phyloP scores from a whole-genome alignment of 805 yeast species.

The Millerozyma acaciae region DNA sequence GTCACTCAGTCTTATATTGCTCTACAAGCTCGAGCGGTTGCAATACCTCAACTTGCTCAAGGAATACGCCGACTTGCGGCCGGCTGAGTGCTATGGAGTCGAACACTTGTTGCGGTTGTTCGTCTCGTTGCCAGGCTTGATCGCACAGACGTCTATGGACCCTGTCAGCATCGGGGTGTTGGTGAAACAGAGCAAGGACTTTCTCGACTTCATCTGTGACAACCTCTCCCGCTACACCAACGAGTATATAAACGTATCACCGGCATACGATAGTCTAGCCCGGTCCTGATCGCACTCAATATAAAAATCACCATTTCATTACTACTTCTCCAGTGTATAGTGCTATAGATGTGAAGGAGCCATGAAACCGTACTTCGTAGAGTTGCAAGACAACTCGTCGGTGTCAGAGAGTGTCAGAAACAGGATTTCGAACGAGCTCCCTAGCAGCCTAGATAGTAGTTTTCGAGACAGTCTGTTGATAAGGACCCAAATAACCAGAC shows the following conservation, averaged over 20 bases:
- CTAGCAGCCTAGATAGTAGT: conserved; percentile 3
- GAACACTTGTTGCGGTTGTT: conserved; percentile 79
- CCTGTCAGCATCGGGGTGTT: conserved; percentile 58
- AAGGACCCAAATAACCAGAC: not conserved
- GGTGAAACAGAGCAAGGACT: conserved; percentile 49
- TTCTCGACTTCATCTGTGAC: conserved; percentile 50
- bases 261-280: conserved; percentile 38
- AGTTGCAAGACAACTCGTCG: not conserved
- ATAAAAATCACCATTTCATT: too few species aligned
- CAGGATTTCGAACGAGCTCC: not conserved
- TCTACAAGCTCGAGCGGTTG: conserved; percentile 74
- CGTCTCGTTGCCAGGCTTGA: conserved; percentile 77
- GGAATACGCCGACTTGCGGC: conserved; percentile 22
- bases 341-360: not conserved
- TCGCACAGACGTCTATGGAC: conserved; percentile 78
- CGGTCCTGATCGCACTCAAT: conserved; percentile 10
- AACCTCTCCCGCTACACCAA: conserved; percentile 34
- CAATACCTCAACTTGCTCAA: conserved; percentile 58
- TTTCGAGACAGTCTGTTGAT: conserved; percentile 3
- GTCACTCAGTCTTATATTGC: conserved; percentile 60
- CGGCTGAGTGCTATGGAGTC: conserved; percentile 61
- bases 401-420: conserved; percentile 2
- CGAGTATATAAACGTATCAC: conserved; percentile 35
- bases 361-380: conserved; percentile 4
- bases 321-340: too few species aligned